A percentile compares a stretch with the other conserved stretches of the same genome.
phyloP scores from a whole-genome alignment of 257 asterid species.

The Nicotiana obtusifolia region DNA sequence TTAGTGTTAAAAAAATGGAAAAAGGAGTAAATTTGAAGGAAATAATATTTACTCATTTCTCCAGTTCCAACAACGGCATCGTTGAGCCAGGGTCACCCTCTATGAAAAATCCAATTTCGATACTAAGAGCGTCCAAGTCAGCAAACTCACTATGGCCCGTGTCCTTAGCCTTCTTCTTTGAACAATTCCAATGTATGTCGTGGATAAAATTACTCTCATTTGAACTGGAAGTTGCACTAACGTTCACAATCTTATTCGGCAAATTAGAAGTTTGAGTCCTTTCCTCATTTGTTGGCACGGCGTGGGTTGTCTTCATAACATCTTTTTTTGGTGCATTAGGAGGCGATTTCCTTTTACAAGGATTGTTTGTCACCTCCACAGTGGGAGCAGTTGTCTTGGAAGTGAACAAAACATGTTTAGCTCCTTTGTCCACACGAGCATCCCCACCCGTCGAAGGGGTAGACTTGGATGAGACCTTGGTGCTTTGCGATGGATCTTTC shows the following conservation, averaged over 20 bases:
- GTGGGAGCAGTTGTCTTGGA: too few relatives aligned
- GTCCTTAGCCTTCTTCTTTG: too few relatives aligned
- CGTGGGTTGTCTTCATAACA: background rate
- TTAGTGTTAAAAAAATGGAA: too few relatives aligned
- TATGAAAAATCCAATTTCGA: too few relatives aligned
- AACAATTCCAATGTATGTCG: background rate
- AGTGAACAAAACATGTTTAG: background rate
- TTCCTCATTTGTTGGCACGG: background rate
- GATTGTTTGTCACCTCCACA: background rate
- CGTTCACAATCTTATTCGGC: background rate
- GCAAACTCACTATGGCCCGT: too few relatives aligned
- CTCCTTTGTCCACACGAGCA: background rate
- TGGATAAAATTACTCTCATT: background rate
- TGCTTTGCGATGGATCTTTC: accelerated
- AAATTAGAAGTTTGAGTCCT: too few relatives aligned
- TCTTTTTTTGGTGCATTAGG: background rate
- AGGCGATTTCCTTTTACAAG: background rate
- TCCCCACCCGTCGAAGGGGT: background rate
- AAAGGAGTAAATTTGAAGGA: too few relatives aligned
- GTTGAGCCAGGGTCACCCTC: too few relatives aligned
- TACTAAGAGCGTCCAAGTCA: too few relatives aligned
- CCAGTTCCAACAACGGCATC: too few relatives aligned
- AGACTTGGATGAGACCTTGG: background rate
- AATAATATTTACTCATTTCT: too few relatives aligned
- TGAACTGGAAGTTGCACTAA: background rate